A percentile compares a stretch with the other conserved stretches of the same genome.
Evolutionary conservation across 352 stramenopile species (phyloP).

Genomic region (Globisporangium megalacanthum): DNA sequence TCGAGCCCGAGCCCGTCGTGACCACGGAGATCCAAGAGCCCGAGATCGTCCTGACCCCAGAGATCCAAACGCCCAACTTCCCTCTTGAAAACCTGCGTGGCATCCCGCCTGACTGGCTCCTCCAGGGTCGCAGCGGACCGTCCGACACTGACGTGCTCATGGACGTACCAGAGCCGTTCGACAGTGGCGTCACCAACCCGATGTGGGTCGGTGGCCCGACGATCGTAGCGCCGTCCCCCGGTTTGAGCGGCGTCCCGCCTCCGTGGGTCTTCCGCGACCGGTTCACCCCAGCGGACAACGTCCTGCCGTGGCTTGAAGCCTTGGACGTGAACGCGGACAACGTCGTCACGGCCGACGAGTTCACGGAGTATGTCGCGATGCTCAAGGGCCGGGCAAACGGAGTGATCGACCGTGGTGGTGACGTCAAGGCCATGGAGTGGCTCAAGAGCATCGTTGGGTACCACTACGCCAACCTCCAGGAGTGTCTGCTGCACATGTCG

Average conservation of each 20-base stretch:
- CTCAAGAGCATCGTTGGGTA: constrained; percentile 15
- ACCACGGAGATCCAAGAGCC: too few relatives aligned
- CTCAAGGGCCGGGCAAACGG: not conserved
- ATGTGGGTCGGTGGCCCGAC: too few relatives aligned
- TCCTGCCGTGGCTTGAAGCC: not conserved
- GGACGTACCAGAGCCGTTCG: too few relatives aligned
- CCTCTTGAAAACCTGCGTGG: too few relatives aligned
- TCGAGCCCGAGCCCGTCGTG: too few relatives aligned
- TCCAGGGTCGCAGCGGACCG: too few relatives aligned
- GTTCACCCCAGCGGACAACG: not conserved
- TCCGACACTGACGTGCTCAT: too few relatives aligned
- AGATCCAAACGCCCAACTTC: too few relatives aligned
- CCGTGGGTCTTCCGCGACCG: not conserved
- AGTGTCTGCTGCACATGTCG: constrained; percentile 17
- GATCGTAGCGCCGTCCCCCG: not conserved
- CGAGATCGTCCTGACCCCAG: too few relatives aligned
- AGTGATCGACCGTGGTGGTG: not conserved
- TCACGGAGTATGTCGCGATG: not conserved
- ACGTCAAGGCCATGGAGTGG: not conserved
- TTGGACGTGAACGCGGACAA: not conserved
- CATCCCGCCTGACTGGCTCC: too few relatives aligned
- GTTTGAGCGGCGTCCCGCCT: not conserved
- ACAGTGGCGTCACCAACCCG: too few relatives aligned
- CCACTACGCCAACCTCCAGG: constrained; percentile 25
- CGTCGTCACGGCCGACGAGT: not conserved